Conservation (phyloP, 805 yeast genomes). For the Ogataea polymorpha region DNA sequence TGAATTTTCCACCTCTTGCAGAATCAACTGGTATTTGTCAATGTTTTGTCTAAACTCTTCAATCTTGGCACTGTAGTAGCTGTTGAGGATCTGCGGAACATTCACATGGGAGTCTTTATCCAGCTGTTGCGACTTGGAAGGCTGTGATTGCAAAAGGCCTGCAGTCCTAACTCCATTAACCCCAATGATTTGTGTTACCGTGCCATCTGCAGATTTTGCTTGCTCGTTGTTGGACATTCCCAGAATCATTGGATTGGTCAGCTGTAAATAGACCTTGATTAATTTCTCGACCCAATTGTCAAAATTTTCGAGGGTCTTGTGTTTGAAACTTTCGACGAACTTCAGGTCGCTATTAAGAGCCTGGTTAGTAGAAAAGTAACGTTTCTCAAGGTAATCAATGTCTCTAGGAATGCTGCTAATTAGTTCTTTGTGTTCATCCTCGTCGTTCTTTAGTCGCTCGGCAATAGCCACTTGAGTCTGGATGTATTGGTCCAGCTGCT, state of each 20-base stretch:
- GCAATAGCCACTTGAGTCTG: constrained; percentile 72
- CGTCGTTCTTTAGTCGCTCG: constrained; percentile 60
- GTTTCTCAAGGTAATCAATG: constrained; percentile 57
- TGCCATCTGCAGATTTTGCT: constrained; percentile 19
- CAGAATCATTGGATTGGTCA: constrained; percentile 35
- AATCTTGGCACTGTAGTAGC: constrained; percentile 47
- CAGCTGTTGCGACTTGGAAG: constrained; percentile 34
- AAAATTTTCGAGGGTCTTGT: constrained; percentile 34
- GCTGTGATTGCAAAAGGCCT: constrained; percentile 12
- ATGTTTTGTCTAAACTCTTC: constrained; percentile 44
- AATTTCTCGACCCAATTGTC: constrained; percentile 39
- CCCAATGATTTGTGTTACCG: constrained; percentile 28
- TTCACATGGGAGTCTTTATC: constrained; percentile 37
- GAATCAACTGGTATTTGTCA: constrained; percentile 43
- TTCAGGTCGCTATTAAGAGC: constrained; percentile 51
- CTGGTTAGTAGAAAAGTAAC: constrained; percentile 61
- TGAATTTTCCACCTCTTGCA: constrained; percentile 58
- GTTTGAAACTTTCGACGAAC: constrained; percentile 42
- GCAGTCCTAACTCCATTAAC: constrained; percentile 31
- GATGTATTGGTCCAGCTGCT: constrained; percentile 67
- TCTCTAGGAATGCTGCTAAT: constrained; percentile 74
- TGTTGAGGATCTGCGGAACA: constrained; percentile 49
- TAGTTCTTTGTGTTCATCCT: constrained; percentile 58
- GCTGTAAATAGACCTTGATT: constrained; percentile 34
- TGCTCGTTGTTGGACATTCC: constrained; percentile 21